These are phyloP conservation scores for Neurospora cerealis DNA, from an alignment of 495 filamentous ascomycete genomes.

Conservation along the genomic window DNA sequence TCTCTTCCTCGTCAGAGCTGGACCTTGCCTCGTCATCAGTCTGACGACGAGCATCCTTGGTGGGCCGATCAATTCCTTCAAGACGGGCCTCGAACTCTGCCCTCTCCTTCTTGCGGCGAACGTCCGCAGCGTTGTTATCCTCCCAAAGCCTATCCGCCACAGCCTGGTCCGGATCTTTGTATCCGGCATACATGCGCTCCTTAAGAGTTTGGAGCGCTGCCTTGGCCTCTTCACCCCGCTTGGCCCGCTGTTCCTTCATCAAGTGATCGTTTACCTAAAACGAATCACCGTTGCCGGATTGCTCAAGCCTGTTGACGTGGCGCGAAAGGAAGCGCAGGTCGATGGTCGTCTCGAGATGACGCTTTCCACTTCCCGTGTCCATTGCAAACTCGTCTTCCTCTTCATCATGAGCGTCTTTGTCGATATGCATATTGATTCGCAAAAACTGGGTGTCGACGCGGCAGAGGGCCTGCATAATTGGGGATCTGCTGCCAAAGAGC, in stretches of 20 bases:
- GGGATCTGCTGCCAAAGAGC: slow-evolving; percentile 10
- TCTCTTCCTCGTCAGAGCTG: not conserved
- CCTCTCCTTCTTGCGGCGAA: slow-evolving; percentile 1
- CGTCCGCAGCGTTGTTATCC: slow-evolving; percentile 11
- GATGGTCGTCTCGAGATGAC: slow-evolving; percentile 19
- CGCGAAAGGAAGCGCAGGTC: slow-evolving; percentile 16
- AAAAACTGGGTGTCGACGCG: slow-evolving; percentile 14
- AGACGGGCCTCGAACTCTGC: slow-evolving; percentile 2
- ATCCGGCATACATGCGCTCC: slow-evolving; percentile 10
- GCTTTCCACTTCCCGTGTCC: not conserved
- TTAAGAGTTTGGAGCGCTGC: slow-evolving; percentile 2
- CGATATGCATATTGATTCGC: slow-evolving; percentile 15
- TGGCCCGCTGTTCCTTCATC: slow-evolving; percentile 3
- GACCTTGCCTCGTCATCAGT: not conserved
- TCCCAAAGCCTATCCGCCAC: slow-evolving; percentile 11
- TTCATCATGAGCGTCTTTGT: not conserved
- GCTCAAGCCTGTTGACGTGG: not conserved
- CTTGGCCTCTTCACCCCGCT: slow-evolving; percentile 3
- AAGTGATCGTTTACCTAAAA: slow-evolving; percentile 12
- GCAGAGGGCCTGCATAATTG: slow-evolving; percentile 8
- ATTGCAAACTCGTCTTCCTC: not conserved
- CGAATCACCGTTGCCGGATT: not conserved
- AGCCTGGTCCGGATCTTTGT: not conserved
- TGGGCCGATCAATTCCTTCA: not conserved
- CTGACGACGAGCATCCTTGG: not conserved